phyloP scores from a whole-genome alignment of 2,329 filamentous ascomycete species.

The Aphanoascus verrucosus region DNA sequence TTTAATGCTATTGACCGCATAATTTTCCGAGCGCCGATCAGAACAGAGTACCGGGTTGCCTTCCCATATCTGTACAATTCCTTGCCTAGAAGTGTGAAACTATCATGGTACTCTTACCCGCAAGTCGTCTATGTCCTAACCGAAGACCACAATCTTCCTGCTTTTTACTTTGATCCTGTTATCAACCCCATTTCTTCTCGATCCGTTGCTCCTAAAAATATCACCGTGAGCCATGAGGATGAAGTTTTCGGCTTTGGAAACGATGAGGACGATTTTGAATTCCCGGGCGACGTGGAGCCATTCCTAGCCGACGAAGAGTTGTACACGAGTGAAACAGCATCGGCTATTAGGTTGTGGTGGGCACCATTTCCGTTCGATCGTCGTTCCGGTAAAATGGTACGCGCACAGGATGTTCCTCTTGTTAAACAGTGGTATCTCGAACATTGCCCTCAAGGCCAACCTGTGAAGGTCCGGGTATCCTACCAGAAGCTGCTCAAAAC shows the following conservation, averaged over 20 bases:
- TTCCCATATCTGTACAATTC: conserved; percentile 96
- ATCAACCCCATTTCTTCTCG: conserved; percentile 97
- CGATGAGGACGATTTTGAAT: conserved; percentile 71
- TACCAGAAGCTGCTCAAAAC: conserved; percentile 97
- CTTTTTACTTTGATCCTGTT: conserved; percentile 95
- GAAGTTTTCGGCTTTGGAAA: conserved; percentile 77
- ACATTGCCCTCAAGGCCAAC: conserved; percentile 80
- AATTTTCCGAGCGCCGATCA: conserved; percentile 89
- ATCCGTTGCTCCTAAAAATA: conserved; percentile 85
- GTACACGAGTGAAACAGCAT: conserved; percentile 77
- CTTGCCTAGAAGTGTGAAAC: conserved; percentile 80
- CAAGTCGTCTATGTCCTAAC: conserved; percentile 83
- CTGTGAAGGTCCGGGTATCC: conserved; percentile 93
- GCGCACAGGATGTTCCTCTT: conserved; percentile 89
- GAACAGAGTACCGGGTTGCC: conserved; percentile 89
- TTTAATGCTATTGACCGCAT: conserved; percentile 99
- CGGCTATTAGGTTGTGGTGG: conserved; percentile 95
- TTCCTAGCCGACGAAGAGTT: conserved; percentile 85
- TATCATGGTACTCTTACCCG: conserved; percentile 88
- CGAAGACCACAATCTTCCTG: conserved; percentile 79
- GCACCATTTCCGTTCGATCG: conserved; percentile 92
- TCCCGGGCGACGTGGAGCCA: conserved; percentile 69
- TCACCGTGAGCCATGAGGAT: conserved; percentile 86
- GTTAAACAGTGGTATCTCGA: conserved; percentile 99
- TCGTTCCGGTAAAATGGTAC: conserved; percentile 87